phyloP scores from a whole-genome alignment of 2,329 filamentous ascomycete genomes.

The Metarhizium brunneum region DNA sequence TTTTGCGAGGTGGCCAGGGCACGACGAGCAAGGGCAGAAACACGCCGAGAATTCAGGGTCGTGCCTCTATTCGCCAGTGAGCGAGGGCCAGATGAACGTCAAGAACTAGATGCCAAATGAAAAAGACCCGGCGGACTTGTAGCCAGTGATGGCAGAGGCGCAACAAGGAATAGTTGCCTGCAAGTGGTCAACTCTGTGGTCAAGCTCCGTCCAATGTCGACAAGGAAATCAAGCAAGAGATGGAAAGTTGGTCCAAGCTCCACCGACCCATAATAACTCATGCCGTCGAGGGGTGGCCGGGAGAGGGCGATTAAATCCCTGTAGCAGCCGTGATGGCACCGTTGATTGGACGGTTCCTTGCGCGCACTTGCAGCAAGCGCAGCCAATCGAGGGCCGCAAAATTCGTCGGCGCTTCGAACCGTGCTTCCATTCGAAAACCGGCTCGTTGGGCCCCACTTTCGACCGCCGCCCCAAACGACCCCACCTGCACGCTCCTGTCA shows the following conservation, averaged over 20 bases:
- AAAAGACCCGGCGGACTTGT: no score
- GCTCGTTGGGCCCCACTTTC: constrained; percentile 16
- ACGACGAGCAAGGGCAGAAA: background rate
- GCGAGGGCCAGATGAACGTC: no score
- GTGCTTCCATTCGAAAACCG: constrained; percentile 22
- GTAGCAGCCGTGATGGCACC: constrained; percentile 21
- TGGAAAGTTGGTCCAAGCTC: background rate
- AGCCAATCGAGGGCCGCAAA: constrained; percentile 27
- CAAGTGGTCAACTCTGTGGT: no score
- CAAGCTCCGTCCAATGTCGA: background rate
- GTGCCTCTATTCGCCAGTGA: background rate
- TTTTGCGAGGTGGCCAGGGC: background rate
- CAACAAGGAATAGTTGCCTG: no score
- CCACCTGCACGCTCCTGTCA: background rate
- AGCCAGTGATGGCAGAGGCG: no score
- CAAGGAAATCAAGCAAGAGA: background rate
- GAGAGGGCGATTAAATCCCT: constrained; percentile 26
- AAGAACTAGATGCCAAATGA: no score
- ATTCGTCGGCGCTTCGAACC: constrained; percentile 23
- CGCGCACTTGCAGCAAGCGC: constrained; percentile 16
- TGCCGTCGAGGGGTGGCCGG: constrained; percentile 4
- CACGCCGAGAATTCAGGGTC: background rate
- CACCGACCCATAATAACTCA: background rate
- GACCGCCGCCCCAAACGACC: constrained; percentile 15
- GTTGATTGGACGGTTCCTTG: constrained; percentile 21